Conservation (phyloP, 257 asterid genomes). For the Gardenia jasminoides region DNA sequence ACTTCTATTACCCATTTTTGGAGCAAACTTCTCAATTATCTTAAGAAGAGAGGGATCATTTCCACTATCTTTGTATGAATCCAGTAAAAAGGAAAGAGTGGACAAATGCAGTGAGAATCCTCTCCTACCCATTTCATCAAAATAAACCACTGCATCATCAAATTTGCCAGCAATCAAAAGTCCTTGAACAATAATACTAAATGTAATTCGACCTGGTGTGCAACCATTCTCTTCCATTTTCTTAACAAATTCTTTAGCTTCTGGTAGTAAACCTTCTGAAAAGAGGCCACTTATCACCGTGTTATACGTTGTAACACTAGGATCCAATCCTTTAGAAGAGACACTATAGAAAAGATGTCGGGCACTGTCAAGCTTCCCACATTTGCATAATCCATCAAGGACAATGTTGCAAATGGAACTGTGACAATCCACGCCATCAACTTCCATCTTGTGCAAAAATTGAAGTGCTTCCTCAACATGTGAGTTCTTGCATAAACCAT, state of each 20-base stretch:
- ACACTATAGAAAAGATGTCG: background rate
- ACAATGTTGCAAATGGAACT: background rate
- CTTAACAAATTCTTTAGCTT: constrained; percentile 7
- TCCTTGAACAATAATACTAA: constrained; percentile 12
- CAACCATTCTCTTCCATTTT: constrained; percentile 12
- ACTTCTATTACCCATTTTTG: no score
- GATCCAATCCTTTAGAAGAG: constrained; percentile 13
- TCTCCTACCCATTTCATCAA: constrained; percentile 20
- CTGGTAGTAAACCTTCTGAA: constrained; percentile 17
- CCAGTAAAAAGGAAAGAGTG: background rate
- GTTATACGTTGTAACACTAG: constrained; percentile 23
- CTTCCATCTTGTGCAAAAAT: no score
- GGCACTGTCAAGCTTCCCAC: constrained; percentile 13
- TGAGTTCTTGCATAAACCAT: background rate
- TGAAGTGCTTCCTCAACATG: no score
- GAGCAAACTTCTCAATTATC: background rate
- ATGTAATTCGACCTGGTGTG: background rate
- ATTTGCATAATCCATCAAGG: constrained; percentile 21
- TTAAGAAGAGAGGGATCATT: background rate
- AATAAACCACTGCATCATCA: background rate
- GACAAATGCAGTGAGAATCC: constrained; percentile 6
- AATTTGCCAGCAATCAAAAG: background rate
- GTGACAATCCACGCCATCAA: no score
- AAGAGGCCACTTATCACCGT: constrained; percentile 6
- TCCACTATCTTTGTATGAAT: background rate